These are phyloP conservation scores for Carallia pectinifolia DNA, from an alignment of 345 rosid species.

Conservation along the genomic window DNA sequence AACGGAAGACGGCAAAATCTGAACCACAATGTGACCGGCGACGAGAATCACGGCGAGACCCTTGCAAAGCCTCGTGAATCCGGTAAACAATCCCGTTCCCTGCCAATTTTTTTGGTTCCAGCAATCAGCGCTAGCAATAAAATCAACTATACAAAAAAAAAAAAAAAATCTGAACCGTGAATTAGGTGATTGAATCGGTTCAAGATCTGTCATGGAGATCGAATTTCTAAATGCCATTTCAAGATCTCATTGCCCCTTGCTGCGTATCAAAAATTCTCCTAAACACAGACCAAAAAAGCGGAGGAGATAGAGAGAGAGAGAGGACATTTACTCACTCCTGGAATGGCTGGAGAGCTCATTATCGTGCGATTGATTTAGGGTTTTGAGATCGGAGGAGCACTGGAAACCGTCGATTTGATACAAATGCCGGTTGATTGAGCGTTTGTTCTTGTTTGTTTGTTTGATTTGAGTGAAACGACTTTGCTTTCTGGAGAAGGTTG, in stretches of 20 bases:
- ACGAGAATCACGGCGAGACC: constrained; percentile 78
- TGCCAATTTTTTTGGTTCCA: constrained; percentile 13
- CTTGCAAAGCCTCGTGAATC: constrained; percentile 89
- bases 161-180: not conserved
- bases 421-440: no score
- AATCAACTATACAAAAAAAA: not conserved
- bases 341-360: constrained; percentile 24
- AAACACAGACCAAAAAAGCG: not conserved
- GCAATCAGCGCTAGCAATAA: not conserved
- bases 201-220: not conserved
- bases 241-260: no score
- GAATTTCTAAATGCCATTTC: no score
- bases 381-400: not conserved
- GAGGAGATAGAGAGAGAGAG: not conserved
- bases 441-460: no score
- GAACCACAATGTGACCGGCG: constrained; percentile 75
- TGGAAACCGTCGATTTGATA: no score
- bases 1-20: constrained; percentile 66
- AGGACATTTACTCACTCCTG: constrained; percentile 14
- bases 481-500: no score
- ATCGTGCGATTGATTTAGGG: not conserved
- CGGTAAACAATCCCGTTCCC: constrained; percentile 63
- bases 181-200: not conserved
- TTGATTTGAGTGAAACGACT: no score
- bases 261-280: not conserved